phyloP scores from a whole-genome alignment of 2,329 filamentous ascomycete genomes.

The Anisogramma anomala region DNA sequence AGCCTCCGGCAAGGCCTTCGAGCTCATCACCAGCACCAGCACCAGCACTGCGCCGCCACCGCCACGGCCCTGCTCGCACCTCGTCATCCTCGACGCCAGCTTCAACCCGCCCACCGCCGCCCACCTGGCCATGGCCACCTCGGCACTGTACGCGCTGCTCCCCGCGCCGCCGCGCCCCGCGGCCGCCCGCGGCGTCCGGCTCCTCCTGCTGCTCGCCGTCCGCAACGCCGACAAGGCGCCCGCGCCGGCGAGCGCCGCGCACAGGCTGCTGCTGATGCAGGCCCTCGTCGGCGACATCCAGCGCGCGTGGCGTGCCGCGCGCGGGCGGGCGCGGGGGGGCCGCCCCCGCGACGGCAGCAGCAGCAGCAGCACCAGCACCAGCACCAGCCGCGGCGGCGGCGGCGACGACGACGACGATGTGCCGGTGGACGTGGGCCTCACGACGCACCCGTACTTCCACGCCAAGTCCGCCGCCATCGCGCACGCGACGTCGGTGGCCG shows the following conservation, averaged over 20 bases:
- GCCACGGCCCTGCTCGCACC: constrained; percentile 20
- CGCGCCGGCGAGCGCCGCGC: constrained; percentile 55
- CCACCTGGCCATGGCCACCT: constrained; percentile 45
- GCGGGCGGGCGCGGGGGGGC: background rate
- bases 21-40: constrained; percentile 6
- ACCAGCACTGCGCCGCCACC: constrained; percentile 11
- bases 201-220: constrained; percentile 49
- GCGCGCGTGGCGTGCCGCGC: constrained; percentile 11
- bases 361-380: too few species aligned
- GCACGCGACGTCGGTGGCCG: constrained; percentile 23
- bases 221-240: constrained; percentile 57
- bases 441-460: constrained; percentile 61
- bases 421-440: constrained; percentile 56
- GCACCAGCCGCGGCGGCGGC: too few species aligned
- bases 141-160: constrained; percentile 26
- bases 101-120: constrained; percentile 58
- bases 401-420: constrained; percentile 14
- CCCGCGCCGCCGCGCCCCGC: background rate
- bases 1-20: constrained; percentile 6
- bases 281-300: constrained; percentile 49
- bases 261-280: constrained; percentile 61
- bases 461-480: constrained; percentile 55
- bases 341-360: too few species aligned
- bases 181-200: too few species aligned
- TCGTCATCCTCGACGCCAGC: constrained; percentile 54